Conservation (phyloP, 2,329 filamentous ascomycete genomes). For the Penicillium frequentans region DNA sequence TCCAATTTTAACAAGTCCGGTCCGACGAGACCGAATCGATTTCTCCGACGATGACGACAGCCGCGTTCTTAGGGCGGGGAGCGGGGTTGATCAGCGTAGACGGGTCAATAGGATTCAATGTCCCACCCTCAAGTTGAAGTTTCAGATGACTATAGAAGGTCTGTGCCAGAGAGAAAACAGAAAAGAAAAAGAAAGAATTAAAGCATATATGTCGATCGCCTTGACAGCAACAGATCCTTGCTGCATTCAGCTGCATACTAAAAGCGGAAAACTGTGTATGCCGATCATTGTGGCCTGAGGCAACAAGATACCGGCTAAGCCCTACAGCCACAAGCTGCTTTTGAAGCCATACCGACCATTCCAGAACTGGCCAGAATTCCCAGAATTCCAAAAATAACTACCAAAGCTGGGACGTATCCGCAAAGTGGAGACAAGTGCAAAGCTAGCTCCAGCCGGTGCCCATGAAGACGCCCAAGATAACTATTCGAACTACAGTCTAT, state of each 20-base stretch:
- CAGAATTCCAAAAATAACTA: no score
- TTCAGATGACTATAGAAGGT: neutral
- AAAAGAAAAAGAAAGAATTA: neutral
- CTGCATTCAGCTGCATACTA: neutral
- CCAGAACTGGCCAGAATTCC: no score
- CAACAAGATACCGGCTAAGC: neutral
- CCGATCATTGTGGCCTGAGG: neutral
- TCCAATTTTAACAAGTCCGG: constrained; percentile 2
- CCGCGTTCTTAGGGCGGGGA: constrained; percentile 6
- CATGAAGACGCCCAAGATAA: no score
- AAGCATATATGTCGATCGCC: neutral
- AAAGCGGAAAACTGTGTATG: neutral
- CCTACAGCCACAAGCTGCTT: neutral
- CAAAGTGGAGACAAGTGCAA: no score
- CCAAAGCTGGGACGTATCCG: no score
- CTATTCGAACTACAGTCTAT: no score
- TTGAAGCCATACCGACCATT: no score
- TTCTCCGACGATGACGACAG: constrained; percentile 15
- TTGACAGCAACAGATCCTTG: neutral
- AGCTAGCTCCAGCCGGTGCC: no score
- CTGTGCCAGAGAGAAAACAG: neutral
- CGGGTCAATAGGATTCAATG: neutral
- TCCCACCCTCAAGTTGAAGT: neutral
- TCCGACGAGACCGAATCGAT: constrained; percentile 1
- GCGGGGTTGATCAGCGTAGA: constrained; percentile 8